Evolutionary conservation across 2,329 filamentous ascomycete genomes (phyloP).

Genomic region (Aspergillus cejpii): DNA sequence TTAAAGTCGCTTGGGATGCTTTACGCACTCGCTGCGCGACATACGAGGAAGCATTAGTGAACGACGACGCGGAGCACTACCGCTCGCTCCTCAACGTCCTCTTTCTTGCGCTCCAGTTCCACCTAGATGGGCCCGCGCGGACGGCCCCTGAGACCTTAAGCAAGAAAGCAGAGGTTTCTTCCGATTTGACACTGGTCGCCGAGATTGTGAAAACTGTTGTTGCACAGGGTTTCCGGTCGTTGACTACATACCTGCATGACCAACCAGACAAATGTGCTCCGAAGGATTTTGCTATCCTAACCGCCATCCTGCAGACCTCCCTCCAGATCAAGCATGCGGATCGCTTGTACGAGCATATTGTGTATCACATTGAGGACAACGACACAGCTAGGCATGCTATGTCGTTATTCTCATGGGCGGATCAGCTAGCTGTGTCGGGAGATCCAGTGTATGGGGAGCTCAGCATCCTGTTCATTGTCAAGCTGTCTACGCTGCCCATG

Average conservation of each 20-base stretch:
- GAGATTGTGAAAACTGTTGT: slow-evolving; percentile 76
- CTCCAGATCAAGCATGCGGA: slow-evolving; percentile 71
- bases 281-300: slow-evolving; percentile 79
- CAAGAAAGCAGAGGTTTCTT: slow-evolving; percentile 35
- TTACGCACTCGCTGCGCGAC: slow-evolving; percentile 49
- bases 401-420: slow-evolving; percentile 88
- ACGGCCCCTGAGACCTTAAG: slow-evolving; percentile 30
- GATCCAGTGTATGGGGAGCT: slow-evolving; percentile 92
- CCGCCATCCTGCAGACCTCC: slow-evolving; percentile 78
- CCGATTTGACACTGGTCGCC: slow-evolving; percentile 56
- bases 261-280: slow-evolving; percentile 58
- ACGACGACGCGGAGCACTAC: slow-evolving; percentile 63
- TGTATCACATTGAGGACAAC: slow-evolving; percentile 58
- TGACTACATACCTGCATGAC: slow-evolving; percentile 78
- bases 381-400: slow-evolving; percentile 73
- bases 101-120: slow-evolving; percentile 66
- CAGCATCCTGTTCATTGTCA: slow-evolving; percentile 79
- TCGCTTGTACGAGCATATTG: slow-evolving; percentile 62
- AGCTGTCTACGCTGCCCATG: slow-evolving; percentile 71
- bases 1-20: slow-evolving; percentile 56
- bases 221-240: slow-evolving; percentile 70
- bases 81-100: slow-evolving; percentile 76
- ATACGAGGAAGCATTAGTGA: slow-evolving; percentile 54
- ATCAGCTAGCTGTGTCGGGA: slow-evolving; percentile 66
- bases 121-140: slow-evolving; percentile 32